These are phyloP conservation scores for Diaporthe ampelina DNA, from an alignment of 2,329 filamentous ascomycete species.

Conservation along the genomic window DNA sequence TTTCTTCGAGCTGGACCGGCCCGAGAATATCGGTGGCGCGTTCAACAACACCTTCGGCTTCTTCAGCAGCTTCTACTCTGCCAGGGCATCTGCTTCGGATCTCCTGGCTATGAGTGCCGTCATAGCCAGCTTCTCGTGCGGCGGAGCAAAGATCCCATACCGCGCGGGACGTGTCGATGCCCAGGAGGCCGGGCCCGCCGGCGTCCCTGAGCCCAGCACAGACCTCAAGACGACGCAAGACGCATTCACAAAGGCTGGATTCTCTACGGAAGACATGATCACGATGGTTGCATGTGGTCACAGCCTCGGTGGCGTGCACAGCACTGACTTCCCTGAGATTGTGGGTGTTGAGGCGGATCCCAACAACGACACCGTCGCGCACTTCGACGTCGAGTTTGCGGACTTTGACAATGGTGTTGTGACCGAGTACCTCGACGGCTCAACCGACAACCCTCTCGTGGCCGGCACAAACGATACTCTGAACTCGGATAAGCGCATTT, in stretches of 20 bases:
- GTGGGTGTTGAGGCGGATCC: constrained; percentile 47
- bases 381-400: constrained; percentile 47
- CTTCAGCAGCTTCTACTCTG: constrained; percentile 46
- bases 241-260: constrained; percentile 51
- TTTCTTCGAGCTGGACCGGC: constrained; percentile 48
- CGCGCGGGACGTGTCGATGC: constrained; percentile 48
- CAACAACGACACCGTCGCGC: constrained; percentile 51
- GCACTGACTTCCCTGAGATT: constrained; percentile 43
- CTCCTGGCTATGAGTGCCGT: constrained; percentile 43
- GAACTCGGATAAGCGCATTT: constrained; percentile 60
- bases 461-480: constrained; percentile 54
- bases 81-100: constrained; percentile 47
- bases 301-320: constrained; percentile 59
- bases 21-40: constrained; percentile 49
- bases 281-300: constrained; percentile 54
- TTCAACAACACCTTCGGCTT: constrained; percentile 50
- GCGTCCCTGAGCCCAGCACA: constrained; percentile 51
- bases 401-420: constrained; percentile 60
- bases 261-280: constrained; percentile 53
- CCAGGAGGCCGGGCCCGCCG: constrained; percentile 47
- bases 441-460: constrained; percentile 58
- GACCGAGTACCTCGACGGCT: constrained; percentile 58
- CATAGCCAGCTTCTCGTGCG: constrained; percentile 13
- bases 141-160: constrained; percentile 12
- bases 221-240: constrained; percentile 46